Conservation (phyloP, 139 green algal genomes). For the Chlorella sp. region DNA sequence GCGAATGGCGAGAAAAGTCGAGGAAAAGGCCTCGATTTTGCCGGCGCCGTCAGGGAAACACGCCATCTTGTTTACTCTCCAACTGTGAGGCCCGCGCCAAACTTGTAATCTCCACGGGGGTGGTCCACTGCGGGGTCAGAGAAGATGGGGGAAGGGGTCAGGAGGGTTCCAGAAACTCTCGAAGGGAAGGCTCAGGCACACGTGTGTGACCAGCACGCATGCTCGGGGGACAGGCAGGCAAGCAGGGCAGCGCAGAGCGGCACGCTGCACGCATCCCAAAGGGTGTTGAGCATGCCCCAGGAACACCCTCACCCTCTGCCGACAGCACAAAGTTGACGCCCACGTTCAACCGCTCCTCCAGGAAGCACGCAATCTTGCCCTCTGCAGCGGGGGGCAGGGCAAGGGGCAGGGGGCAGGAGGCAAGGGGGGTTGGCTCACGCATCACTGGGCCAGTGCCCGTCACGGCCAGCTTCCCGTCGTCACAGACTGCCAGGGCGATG, state of each 20-base stretch:
- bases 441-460: too few relatives aligned
- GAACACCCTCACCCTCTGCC: slow-evolving; percentile 66
- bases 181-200: background rate
- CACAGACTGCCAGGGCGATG: too few relatives aligned
- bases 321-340: slow-evolving; percentile 97
- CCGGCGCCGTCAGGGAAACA: background rate
- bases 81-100: slow-evolving; percentile 93
- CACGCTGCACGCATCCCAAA: background rate
- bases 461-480: too few relatives aligned
- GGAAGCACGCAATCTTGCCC: slow-evolving; percentile 79
- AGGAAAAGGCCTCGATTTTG: background rate
- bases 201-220: background rate
- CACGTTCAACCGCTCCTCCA: slow-evolving; percentile 96
- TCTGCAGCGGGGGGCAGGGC: slow-evolving; percentile 18
- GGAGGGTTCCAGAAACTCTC: background rate
- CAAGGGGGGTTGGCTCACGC: background rate
- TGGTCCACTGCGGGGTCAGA: slow-evolving; percentile 82
- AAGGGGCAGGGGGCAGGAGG: too few relatives aligned
- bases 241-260: background rate
- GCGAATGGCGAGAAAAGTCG: background rate
- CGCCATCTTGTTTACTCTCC: slow-evolving; percentile 85
- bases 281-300: background rate
- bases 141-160: background rate
- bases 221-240: background rate
- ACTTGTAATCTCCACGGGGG: slow-evolving; percentile 94